Conservation (phyloP, 75 land plant genomes). For the Ceratopteris richardii region DNA sequence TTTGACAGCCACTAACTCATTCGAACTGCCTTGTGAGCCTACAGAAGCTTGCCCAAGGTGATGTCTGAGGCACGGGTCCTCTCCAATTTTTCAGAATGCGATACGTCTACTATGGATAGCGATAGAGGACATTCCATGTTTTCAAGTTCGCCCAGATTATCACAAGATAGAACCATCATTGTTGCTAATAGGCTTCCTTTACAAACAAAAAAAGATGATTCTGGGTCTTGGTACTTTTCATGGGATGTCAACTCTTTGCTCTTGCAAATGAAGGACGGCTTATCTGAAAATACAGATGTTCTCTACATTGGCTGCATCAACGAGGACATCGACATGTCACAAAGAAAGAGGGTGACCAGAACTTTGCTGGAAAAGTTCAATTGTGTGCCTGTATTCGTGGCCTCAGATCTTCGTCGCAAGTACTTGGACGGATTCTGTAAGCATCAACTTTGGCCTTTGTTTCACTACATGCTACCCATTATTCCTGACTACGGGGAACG, state of each 20-base stretch:
- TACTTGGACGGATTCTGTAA: slow-evolving; percentile 76
- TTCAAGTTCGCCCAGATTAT: slow-evolving; percentile 2
- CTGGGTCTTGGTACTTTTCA: slow-evolving; percentile 28
- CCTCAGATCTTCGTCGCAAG: slow-evolving; percentile 29
- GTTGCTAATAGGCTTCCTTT: slow-evolving; percentile 62
- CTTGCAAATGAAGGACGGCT: slow-evolving; percentile 51
- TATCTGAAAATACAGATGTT: slow-evolving; percentile 35
- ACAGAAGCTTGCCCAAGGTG: neutral
- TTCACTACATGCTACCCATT: slow-evolving; percentile 58
- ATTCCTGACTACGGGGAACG: slow-evolving; percentile 21
- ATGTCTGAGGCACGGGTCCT: neutral
- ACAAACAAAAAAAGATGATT: slow-evolving; percentile 14
- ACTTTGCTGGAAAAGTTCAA: slow-evolving; percentile 43
- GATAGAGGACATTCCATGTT: neutral
- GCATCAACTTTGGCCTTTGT: slow-evolving; percentile 69
- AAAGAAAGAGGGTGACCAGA: slow-evolving; percentile 48
- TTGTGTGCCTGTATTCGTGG: slow-evolving; percentile 54
- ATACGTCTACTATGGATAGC: neutral
- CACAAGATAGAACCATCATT: slow-evolving; percentile 38
- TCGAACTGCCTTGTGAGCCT: too few species aligned
- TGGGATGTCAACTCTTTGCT: slow-evolving; percentile 71
- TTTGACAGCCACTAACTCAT: neutral
- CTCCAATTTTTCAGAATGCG: neutral
- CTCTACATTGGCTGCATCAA: slow-evolving; percentile 55
- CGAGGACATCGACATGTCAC: slow-evolving; percentile 32